A percentile compares a stretch with the other conserved stretches of the same genome.
Conservation (phyloP, 2,329 filamentous ascomycete species). For the Penicillium fuscoglaucum region DNA sequence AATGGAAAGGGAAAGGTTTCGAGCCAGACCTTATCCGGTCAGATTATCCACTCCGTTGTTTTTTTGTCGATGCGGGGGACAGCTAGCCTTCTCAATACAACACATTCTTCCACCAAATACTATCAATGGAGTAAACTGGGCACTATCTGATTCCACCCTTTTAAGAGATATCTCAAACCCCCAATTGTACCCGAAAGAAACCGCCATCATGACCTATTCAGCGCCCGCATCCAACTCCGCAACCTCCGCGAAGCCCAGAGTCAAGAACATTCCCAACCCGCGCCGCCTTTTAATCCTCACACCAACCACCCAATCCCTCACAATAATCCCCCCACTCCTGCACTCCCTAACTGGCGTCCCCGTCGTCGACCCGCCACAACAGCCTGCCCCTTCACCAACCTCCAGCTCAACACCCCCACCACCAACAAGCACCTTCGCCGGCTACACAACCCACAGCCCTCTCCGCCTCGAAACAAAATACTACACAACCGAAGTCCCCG, state of each 20-base stretch:
- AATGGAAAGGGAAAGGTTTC: neutral
- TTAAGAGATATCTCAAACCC: neutral
- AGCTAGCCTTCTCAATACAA: neutral
- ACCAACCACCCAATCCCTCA: conserved; percentile 36
- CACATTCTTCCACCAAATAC: neutral
- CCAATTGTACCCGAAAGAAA: neutral
- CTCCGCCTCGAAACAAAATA: conserved; percentile 46
- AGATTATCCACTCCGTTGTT: conserved; percentile 13
- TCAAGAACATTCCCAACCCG: conserved; percentile 38
- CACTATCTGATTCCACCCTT: neutral
- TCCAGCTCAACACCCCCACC: neutral
- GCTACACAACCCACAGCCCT: conserved; percentile 49
- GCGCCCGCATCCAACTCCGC: conserved; percentile 6
- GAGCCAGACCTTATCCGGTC: neutral
- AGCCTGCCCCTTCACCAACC: conserved; percentile 9
- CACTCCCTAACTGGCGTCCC: conserved; percentile 38
- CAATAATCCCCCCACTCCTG: conserved; percentile 41
- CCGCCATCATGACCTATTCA: conserved; percentile 17
- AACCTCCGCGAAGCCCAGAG: conserved; percentile 12
- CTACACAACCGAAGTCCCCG: conserved; percentile 45
- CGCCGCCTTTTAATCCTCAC: conserved; percentile 45
- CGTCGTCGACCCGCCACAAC: conserved; percentile 26
- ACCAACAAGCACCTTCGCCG: conserved; percentile 41
- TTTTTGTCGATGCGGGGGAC: conserved; percentile 20
- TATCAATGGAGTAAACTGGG: neutral